Evolutionary conservation across 257 asterid genomes (phyloP).

Genomic region (Coffea canephora): DNA sequence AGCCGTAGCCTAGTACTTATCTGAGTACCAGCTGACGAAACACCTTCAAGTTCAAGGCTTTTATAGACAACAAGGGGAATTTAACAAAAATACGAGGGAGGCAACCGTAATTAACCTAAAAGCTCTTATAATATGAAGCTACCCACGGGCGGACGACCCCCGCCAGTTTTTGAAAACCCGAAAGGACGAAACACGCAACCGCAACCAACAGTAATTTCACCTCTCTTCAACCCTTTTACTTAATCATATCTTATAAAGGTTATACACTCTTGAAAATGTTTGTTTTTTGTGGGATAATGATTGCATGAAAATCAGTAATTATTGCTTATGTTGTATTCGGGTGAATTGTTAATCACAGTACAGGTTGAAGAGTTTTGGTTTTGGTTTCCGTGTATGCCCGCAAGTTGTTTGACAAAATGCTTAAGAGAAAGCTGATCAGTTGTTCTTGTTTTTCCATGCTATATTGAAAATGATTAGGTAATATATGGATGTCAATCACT

Average conservation of each 20-base stretch:
- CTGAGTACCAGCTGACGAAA: too few species aligned
- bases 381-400: neutral
- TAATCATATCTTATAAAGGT: neutral
- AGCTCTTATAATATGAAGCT: too few species aligned
- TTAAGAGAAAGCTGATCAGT: neutral
- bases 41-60: too few species aligned
- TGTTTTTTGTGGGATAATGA: neutral
- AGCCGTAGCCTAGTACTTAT: too few species aligned
- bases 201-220: neutral
- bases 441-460: neutral
- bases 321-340: neutral
- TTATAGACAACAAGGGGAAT: too few species aligned
- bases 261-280: neutral
- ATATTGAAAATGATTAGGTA: neutral
- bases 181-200: neutral
- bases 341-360: neutral
- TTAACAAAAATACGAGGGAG: too few species aligned
- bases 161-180: neutral
- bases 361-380: neutral
- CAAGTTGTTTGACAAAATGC: constrained; percentile 9
- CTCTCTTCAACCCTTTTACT: neutral
- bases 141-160: too few species aligned
- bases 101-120: too few species aligned
- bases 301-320: neutral
- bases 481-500: constrained; percentile 65